Percentiles rank a stretch among this genome's conserved stretches.
Evolutionary conservation across 345 rosid species (phyloP).

Genomic region (Carallia pectinifolia): DNA sequence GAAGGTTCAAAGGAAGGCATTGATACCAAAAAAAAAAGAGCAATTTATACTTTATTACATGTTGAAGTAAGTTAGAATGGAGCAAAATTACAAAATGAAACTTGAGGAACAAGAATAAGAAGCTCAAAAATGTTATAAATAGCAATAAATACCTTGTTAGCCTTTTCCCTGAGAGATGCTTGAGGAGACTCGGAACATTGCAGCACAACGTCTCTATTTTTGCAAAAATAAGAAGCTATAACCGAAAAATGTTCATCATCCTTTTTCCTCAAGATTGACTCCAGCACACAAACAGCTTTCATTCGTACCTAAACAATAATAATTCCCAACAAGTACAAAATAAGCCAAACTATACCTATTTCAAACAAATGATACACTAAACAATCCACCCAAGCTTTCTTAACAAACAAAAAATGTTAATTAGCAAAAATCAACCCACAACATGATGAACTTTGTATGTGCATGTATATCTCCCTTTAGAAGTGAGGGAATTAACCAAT

Average conservation of each 20-base stretch:
- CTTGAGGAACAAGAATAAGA: background rate
- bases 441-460: background rate
- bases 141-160: slow-evolving; percentile 54
- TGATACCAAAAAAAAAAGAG: no score
- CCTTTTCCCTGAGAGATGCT: slow-evolving; percentile 82
- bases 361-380: background rate
- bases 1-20: no score
- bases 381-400: background rate
- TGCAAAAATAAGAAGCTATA: slow-evolving; percentile 67
- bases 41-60: background rate
- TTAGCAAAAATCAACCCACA: background rate
- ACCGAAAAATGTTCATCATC: slow-evolving; percentile 64
- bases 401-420: background rate
- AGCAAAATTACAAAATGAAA: no score
- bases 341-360: background rate
- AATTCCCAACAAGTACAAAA: background rate
- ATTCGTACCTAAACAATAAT: slow-evolving; percentile 63
- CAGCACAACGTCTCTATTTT: slow-evolving; percentile 60
- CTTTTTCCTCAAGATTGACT: slow-evolving; percentile 76
- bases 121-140: background rate
- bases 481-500: background rate
- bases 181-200: slow-evolving; percentile 87
- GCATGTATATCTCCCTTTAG: slow-evolving; percentile 4
- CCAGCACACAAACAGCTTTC: slow-evolving; percentile 93
- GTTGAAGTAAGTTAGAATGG: background rate